These are phyloP conservation scores for Hymenoscyphus repandus DNA, from an alignment of 2,329 filamentous ascomycete genomes.

Conservation along the genomic window DNA sequence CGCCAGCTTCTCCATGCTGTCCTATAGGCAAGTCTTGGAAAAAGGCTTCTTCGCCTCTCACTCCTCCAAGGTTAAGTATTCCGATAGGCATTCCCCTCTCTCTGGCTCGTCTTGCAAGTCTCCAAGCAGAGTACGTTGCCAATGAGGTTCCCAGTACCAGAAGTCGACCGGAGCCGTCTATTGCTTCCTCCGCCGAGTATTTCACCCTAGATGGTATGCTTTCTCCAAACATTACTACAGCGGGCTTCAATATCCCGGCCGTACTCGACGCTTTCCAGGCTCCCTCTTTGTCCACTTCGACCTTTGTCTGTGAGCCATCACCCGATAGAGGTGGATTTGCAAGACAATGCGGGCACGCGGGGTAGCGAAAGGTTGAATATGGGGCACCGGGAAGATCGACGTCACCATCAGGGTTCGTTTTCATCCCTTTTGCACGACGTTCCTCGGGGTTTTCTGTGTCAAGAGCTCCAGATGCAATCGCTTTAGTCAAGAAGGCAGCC, in stretches of 20 bases:
- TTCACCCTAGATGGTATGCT: conserved; percentile 69
- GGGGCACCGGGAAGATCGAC: conserved; percentile 83
- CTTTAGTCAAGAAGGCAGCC: conserved; percentile 68
- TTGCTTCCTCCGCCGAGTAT: conserved; percentile 67
- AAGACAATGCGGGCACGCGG: conserved; percentile 78
- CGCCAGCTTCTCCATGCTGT: conserved; percentile 46
- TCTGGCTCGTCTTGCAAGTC: conserved; percentile 76
- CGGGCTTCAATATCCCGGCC: conserved; percentile 83
- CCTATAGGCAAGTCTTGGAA: conserved; percentile 51
- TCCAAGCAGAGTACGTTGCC: conserved; percentile 93
- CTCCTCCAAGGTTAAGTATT: conserved; percentile 81
- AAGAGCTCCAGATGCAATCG: conserved; percentile 68
- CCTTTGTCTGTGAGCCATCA: conserved; percentile 50
- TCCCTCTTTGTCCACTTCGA: conserved; percentile 73
- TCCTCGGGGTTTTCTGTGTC: conserved; percentile 71
- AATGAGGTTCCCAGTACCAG: conserved; percentile 84
- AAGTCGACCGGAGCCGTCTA: conserved; percentile 70
- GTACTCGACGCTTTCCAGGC: conserved; percentile 64
- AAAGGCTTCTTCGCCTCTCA: conserved; percentile 71
- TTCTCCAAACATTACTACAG: conserved; percentile 95
- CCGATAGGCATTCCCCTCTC: conserved; percentile 81
- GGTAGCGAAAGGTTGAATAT: conserved; percentile 87
- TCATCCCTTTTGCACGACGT: conserved; percentile 62
- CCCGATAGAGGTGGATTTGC: conserved; percentile 50
- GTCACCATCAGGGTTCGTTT: conserved; percentile 90